Evolutionary conservation across 345 rosid genomes (phyloP).

Genomic region (Gynandropsis gynandra): DNA sequence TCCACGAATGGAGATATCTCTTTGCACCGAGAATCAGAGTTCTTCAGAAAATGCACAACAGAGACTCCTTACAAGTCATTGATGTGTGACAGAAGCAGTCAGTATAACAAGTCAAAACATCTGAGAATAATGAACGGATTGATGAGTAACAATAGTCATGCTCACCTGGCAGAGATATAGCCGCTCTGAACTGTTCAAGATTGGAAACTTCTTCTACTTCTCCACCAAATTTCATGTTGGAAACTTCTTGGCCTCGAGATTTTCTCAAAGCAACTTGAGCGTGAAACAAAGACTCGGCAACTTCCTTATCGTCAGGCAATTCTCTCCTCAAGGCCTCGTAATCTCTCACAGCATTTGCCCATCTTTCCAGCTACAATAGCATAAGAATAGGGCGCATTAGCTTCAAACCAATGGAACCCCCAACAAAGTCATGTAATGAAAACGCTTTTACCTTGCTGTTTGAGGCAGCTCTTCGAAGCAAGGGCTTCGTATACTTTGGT

Average conservation of each 20-base stretch:
- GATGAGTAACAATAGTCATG: not conserved
- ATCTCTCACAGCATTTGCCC: constrained; percentile 87
- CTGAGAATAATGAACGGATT: not conserved
- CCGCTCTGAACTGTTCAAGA: constrained; percentile 73
- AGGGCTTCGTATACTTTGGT: constrained; percentile 73
- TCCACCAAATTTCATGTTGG: constrained; percentile 91
- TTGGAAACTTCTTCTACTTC: constrained; percentile 77
- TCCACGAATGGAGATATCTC: constrained; percentile 75
- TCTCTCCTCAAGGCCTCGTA: constrained; percentile 76
- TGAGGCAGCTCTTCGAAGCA: constrained; percentile 81
- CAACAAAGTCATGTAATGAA: constrained; percentile 3
- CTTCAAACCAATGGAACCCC: constrained; percentile 13
- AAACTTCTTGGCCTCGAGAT: constrained; percentile 83
- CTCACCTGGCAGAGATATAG: constrained; percentile 68
- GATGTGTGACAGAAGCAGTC: too few relatives aligned
- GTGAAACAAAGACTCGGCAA: constrained; percentile 85
- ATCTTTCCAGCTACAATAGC: constrained; percentile 59
- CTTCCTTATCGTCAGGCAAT: constrained; percentile 68
- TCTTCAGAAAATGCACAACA: constrained; percentile 56
- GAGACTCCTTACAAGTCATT: constrained; percentile 45
- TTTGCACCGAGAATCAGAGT: constrained; percentile 67
- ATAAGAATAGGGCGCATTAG: constrained; percentile 11
- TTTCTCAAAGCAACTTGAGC: constrained; percentile 90
- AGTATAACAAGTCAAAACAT: not conserved
- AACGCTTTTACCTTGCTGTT: constrained; percentile 54